Conservation (phyloP, 768 basidiomycete genomes). For the Trametes punicea region DNA sequence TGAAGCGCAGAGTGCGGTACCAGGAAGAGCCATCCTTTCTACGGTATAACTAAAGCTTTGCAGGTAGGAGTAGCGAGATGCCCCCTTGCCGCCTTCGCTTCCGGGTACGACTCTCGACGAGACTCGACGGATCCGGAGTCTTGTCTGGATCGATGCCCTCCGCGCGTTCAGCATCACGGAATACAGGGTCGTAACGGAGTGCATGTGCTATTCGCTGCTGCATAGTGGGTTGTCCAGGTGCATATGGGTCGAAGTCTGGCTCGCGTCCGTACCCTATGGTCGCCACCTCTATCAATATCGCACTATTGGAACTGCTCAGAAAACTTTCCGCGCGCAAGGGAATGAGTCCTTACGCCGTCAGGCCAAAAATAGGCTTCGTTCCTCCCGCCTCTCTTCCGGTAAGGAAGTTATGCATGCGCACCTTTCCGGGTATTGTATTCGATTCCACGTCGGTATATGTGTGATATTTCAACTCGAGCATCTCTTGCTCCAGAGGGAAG, state of each 20-base stretch:
- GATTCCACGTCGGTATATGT: slow-evolving; percentile 51
- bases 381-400: slow-evolving; percentile 85
- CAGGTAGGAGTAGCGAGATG: background rate
- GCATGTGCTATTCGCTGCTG: slow-evolving; percentile 43
- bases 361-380: slow-evolving; percentile 83
- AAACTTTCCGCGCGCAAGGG: background rate
- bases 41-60: slow-evolving; percentile 4
- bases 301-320: slow-evolving; percentile 29
- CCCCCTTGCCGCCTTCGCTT: slow-evolving; percentile 4
- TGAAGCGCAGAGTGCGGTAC: too few relatives aligned
- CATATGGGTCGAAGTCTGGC: slow-evolving; percentile 45
- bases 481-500: slow-evolving; percentile 51
- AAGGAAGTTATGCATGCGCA: slow-evolving; percentile 74
- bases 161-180: slow-evolving; percentile 25
- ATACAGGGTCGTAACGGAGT: slow-evolving; percentile 29
- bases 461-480: slow-evolving; percentile 61
- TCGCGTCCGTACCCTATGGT: slow-evolving; percentile 43
- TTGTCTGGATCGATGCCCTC: slow-evolving; percentile 29
- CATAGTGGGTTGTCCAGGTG: slow-evolving; percentile 41
- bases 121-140: slow-evolving; percentile 16
- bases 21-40: background rate
- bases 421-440: slow-evolving; percentile 28
- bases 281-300: slow-evolving; percentile 51
- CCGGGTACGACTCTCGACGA: background rate
- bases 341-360: slow-evolving; percentile 75